These are phyloP conservation scores for Nicotiana obtusifolia DNA, from an alignment of 257 asterid genomes.

Conservation along the genomic window DNA sequence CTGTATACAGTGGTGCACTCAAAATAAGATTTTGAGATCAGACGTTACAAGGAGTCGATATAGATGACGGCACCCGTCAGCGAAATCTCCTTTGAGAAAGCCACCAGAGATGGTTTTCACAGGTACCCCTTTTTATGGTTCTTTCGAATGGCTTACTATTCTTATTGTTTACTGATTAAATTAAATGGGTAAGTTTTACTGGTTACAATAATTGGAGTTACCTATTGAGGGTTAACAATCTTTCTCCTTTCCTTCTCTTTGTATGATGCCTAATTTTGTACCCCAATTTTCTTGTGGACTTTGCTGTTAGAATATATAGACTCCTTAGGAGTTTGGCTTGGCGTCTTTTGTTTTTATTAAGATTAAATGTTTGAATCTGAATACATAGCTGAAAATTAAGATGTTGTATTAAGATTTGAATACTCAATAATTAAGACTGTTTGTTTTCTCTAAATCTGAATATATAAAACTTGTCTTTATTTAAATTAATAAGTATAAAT, in stretches of 20 bases:
- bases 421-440: too few species aligned
- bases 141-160: neutral
- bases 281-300: neutral
- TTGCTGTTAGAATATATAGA: neutral
- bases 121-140: slow-evolving; percentile 28
- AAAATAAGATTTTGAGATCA: slow-evolving; percentile 75
- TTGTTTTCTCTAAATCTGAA: too few species aligned
- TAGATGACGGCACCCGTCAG: slow-evolving; percentile 69
- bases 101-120: slow-evolving; percentile 72
- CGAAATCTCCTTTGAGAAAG: slow-evolving; percentile 58
- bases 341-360: neutral
- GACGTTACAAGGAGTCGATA: slow-evolving; percentile 57
- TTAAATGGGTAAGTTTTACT: neutral
- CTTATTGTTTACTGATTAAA: too few species aligned
- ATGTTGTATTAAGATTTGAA: neutral
- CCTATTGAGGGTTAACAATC: neutral
- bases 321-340: neutral
- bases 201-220: neutral
- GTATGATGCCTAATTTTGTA: neutral
- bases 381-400: neutral
- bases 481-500: too few species aligned
- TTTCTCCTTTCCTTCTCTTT: neutral
- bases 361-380: too few species aligned
- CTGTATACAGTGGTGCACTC: slow-evolving; percentile 61
- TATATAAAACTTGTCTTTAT: too few species aligned